Conservation (phyloP, 1,284 basidiomycete species). For the Leucoagaricus sp. region DNA sequence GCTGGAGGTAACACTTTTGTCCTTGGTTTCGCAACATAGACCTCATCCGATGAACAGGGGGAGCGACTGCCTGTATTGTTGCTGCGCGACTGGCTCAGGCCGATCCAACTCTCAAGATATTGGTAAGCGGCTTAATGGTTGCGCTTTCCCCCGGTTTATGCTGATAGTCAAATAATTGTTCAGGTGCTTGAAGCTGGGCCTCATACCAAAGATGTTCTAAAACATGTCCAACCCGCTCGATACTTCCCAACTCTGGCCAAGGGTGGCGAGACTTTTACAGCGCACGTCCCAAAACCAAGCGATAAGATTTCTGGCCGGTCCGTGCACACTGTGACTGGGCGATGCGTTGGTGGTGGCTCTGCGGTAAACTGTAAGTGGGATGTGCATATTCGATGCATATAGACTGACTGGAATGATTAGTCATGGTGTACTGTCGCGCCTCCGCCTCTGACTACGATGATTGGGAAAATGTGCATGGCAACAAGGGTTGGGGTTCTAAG, state of each 20-base stretch:
- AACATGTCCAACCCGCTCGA: constrained; percentile 53
- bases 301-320: constrained; percentile 45
- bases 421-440: constrained; percentile 54
- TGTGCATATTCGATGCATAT: background rate
- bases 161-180: background rate
- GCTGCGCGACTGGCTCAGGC: constrained; percentile 49
- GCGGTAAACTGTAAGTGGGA: constrained; percentile 53
- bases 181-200: constrained; percentile 38
- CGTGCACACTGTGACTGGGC: constrained; percentile 42
- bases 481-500: constrained; percentile 56
- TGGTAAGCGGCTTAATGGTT: constrained; percentile 23
- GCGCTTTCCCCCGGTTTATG: background rate
- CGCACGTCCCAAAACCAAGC: constrained; percentile 43
- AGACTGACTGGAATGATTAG: constrained; percentile 30
- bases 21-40: background rate
- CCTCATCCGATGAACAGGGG: constrained; percentile 33
- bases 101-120: constrained; percentile 43
- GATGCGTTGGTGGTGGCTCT: constrained; percentile 61
- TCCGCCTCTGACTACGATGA: constrained; percentile 59
- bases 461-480: constrained; percentile 48
- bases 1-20: constrained; percentile 41
- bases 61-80: constrained; percentile 46
- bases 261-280: constrained; percentile 42
- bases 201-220: constrained; percentile 40
- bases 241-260: constrained; percentile 42